These are phyloP conservation scores for Sphagnum magellanicum DNA, from an alignment of 228 moss, liverwort and hornwort species.

Conservation along the genomic window DNA sequence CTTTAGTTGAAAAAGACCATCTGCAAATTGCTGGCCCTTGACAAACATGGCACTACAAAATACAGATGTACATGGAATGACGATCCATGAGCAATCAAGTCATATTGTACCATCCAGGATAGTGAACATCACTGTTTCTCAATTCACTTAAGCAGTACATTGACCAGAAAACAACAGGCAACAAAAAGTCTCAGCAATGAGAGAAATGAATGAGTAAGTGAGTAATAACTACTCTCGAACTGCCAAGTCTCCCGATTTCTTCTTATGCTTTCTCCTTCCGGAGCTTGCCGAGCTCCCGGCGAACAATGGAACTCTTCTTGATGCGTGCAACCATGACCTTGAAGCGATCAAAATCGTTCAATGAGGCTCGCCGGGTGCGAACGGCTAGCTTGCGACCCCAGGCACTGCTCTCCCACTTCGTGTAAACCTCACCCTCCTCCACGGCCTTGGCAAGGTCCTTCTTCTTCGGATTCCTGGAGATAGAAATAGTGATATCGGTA, in stretches of 20 bases:
- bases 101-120: no score
- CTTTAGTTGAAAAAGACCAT: no score
- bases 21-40: no score
- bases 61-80: no score
- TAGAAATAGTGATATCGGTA: conserved; percentile 56
- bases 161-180: no score
- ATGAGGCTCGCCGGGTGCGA: conserved; percentile 40
- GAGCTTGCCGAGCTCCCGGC: conserved; percentile 54
- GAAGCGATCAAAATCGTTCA: conserved; percentile 73
- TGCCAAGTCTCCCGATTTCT: not conserved
- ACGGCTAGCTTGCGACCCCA: conserved; percentile 81
- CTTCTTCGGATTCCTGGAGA: conserved; percentile 51
- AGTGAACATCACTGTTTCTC: no score
- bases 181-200: no score
- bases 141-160: no score
- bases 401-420: conserved; percentile 58
- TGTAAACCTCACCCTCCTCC: conserved; percentile 43
- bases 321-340: conserved; percentile 79
- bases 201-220: no score
- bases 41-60: no score
- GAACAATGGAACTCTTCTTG: conserved; percentile 54
- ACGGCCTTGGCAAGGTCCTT: conserved; percentile 48
- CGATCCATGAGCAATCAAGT: no score
- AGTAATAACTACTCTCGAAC: no score
- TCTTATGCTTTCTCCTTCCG: conserved; percentile 48